Percentiles rank a stretch among this genome's conserved stretches.
These are phyloP conservation scores for Irpex sp. DNA, from an alignment of 1,284 basidiomycete genomes.

Conservation along the genomic window DNA sequence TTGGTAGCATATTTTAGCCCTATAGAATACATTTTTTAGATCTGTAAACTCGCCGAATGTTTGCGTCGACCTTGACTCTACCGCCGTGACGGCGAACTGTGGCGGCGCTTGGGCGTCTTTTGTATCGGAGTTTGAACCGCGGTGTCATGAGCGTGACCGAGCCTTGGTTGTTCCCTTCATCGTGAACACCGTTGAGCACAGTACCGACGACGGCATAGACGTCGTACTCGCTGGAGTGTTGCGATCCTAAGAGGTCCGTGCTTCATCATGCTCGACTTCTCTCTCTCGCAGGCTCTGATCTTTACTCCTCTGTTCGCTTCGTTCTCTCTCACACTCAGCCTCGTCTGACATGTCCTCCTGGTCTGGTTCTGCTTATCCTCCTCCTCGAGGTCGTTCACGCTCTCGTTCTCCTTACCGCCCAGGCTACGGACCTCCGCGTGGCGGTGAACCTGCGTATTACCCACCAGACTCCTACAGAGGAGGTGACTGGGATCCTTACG, in stretches of 20 bases:
- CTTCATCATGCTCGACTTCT: slow-evolving; percentile 80
- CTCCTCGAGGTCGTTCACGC: slow-evolving; percentile 69
- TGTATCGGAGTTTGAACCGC: slow-evolving; percentile 40
- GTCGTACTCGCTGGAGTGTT: slow-evolving; percentile 50
- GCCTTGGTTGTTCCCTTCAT: slow-evolving; percentile 39
- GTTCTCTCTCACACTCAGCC: slow-evolving; percentile 60
- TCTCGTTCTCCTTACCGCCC: slow-evolving; percentile 70
- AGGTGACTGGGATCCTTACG: slow-evolving; percentile 63
- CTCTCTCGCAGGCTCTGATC: slow-evolving; percentile 50
- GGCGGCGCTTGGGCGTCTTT: slow-evolving; percentile 22
- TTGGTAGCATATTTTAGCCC: slow-evolving; percentile 53
- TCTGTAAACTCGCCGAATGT: background rate
- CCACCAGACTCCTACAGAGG: slow-evolving; percentile 50
- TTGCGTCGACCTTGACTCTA: no score
- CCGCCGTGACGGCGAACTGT: no score
- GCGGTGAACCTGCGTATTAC: slow-evolving; percentile 49
- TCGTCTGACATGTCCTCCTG: slow-evolving; percentile 57
- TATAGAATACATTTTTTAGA: background rate
- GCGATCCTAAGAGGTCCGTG: slow-evolving; percentile 80
- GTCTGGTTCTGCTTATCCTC: slow-evolving; percentile 65
- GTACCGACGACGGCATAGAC: slow-evolving; percentile 39
- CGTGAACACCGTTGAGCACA: slow-evolving; percentile 63
- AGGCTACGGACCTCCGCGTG: slow-evolving; percentile 38
- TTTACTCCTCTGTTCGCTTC: slow-evolving; percentile 52
- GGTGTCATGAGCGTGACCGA: slow-evolving; percentile 17